Evolutionary conservation across 2,329 filamentous ascomycete genomes (phyloP).

Genomic region (Aspergillus terreus): DNA sequence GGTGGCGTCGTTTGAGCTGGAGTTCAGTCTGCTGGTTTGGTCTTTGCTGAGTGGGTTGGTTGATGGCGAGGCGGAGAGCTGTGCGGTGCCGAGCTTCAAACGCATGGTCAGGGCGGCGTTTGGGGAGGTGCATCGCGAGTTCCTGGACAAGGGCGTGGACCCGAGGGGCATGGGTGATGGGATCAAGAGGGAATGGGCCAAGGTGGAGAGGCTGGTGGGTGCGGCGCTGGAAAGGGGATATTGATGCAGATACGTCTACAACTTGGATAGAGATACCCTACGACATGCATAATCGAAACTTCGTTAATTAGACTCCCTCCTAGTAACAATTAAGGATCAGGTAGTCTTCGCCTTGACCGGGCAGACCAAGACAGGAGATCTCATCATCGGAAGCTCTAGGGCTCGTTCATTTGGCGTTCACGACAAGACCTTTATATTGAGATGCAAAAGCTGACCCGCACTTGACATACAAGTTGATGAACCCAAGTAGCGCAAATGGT

Average conservation of each 20-base stretch:
- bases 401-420: constrained; percentile 18
- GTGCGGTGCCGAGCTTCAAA: constrained; percentile 29
- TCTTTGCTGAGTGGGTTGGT: constrained; percentile 29
- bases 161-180: constrained; percentile 18
- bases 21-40: constrained; percentile 33
- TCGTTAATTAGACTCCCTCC: constrained; percentile 21
- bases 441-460: constrained; percentile 38
- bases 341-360: constrained; percentile 6
- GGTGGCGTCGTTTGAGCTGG: constrained; percentile 21
- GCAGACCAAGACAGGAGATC: constrained; percentile 5
- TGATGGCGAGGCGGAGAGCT: constrained; percentile 19
- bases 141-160: constrained; percentile 23
- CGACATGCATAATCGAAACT: constrained; percentile 8
- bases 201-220: constrained; percentile 40
- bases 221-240: constrained; percentile 22
- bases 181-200: constrained; percentile 45
- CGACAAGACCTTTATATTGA: constrained; percentile 40
- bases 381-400: constrained; percentile 13
- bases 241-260: background rate
- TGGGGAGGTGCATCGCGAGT: constrained; percentile 25
- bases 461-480: constrained; percentile 39
- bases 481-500: constrained; percentile 24
- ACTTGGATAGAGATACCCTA: background rate
- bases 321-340: constrained; percentile 13
- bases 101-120: constrained; percentile 23